phyloP scores from a whole-genome alignment of 2,329 filamentous ascomycete species.

The Tolypocladium amazonense region DNA sequence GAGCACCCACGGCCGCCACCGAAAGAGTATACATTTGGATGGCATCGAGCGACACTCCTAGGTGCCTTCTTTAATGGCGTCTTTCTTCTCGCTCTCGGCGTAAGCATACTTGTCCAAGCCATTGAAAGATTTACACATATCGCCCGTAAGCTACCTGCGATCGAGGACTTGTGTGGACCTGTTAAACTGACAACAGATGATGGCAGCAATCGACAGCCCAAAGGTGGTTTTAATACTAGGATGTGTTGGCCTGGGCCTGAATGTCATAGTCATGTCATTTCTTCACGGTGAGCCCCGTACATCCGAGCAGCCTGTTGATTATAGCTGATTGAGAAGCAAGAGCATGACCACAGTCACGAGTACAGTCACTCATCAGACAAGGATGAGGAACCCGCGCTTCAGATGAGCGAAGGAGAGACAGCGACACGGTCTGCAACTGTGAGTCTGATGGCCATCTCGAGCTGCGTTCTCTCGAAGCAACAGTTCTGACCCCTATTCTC shows the following conservation, averaged over 20 bases:
- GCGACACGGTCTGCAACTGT: background rate
- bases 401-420: conserved; percentile 2
- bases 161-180: background rate
- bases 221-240: conserved; percentile 60
- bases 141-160: conserved; percentile 29
- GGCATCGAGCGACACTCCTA: conserved; percentile 62
- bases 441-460: background rate
- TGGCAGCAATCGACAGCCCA: conserved; percentile 50
- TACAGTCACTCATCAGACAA: conserved; percentile 10
- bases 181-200: conserved; percentile 1
- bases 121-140: conserved; percentile 58
- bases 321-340: conserved; percentile 15
- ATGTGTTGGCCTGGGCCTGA: conserved; percentile 53
- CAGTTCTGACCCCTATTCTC: background rate
- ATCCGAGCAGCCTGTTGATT: background rate
- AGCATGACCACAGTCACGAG: conserved; percentile 18
- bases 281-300: conserved; percentile 43
- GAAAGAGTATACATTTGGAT: conserved; percentile 51
- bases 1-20: conserved; percentile 42
- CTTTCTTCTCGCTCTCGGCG: conserved; percentile 59
- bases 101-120: conserved; percentile 64
- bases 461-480: background rate
- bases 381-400: conserved; percentile 4
- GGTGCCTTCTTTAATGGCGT: conserved; percentile 76
- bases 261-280: conserved; percentile 55